Evolutionary conservation across 306 rosid species (phyloP), one percentile per base, ranked within the genome.

Genomic region (Abrus pulchellus): DNA sequence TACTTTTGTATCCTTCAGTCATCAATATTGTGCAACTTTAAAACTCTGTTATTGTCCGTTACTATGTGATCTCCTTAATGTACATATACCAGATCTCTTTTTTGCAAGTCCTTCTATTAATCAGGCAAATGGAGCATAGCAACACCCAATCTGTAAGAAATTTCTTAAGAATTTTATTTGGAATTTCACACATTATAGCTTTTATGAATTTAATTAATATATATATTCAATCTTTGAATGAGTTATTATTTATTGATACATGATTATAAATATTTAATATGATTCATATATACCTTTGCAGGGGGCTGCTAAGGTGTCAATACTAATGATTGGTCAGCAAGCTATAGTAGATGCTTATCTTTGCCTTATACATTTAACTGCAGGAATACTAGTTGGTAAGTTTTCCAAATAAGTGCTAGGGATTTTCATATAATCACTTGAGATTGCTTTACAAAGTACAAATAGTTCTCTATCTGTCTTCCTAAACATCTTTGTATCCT

Each of bases 81-180:
- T 75, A 78, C 61, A 29, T 81, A 76, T 75, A 44, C 72, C 89
- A 95, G 99, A 80, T 91, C 82, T 95, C 99, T 13, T 95, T 95
- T 88, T 89, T 95, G 88, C 99, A 95, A 93, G 97, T 95, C 89
- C 97, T 95, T 82, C 89, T 95, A 57, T 81, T 95, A 83, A 93
- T 95, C 87, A 93, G 99, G 82, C 98, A 95, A 86, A 95, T 95
- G 99, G 99, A 93, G 87, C 99, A 95, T 85, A 87, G 99, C 89
- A 95, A 90, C 88, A 95, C 99, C 76, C 99, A 93, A 75, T 95
- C 98, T 29, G 98, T 95, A 93, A 88, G 94, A 62, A 76, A 34
- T 78, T 71, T 54, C 82, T 47, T 79, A 29, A 65, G 32, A 65
- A 34, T 68, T 60, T 70, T 29, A 28, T 60, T 74, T 75, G 9